phyloP scores from a whole-genome alignment of 768 basidiomycete genomes.

The Podaxis mareebaensis region DNA sequence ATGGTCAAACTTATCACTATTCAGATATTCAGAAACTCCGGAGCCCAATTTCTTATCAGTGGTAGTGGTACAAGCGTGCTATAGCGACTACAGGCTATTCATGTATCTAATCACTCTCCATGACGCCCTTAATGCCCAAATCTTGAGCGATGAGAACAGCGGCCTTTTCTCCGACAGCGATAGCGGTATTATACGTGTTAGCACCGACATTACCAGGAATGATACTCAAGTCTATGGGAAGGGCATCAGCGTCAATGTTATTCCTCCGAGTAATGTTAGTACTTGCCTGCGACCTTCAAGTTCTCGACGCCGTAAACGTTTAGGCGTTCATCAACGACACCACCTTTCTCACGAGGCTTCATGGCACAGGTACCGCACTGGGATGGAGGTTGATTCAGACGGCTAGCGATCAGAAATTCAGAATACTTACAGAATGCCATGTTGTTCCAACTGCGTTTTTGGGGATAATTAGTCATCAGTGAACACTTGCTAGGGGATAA shows the following conservation, averaged over 20 bases:
- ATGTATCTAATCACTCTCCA: slow-evolving; percentile 3
- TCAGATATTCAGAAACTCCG: no score
- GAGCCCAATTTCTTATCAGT: no score
- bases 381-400: not conserved
- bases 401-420: not conserved
- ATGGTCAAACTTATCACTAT: not conserved
- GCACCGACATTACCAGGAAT: slow-evolving; percentile 39
- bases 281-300: slow-evolving; percentile 58
- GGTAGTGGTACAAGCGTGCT: not conserved
- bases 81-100: not conserved
- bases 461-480: not conserved
- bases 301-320: slow-evolving; percentile 62
- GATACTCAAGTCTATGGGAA: slow-evolving; percentile 36
- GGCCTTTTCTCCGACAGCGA: slow-evolving; percentile 62
- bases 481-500: slow-evolving; percentile 1
- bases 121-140: slow-evolving; percentile 28
- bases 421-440: slow-evolving; percentile 44
- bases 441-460: slow-evolving; percentile 35
- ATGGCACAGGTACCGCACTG: slow-evolving; percentile 70
- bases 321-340: slow-evolving; percentile 62
- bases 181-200: slow-evolving; percentile 43
- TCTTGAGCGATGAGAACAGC: slow-evolving; percentile 61
- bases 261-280: not conserved
- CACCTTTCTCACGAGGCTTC: slow-evolving; percentile 57
- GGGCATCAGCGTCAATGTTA: not conserved